Evolutionary conservation across 1,284 basidiomycete species (phyloP).

Genomic region (Ganoderma multipileum): DNA sequence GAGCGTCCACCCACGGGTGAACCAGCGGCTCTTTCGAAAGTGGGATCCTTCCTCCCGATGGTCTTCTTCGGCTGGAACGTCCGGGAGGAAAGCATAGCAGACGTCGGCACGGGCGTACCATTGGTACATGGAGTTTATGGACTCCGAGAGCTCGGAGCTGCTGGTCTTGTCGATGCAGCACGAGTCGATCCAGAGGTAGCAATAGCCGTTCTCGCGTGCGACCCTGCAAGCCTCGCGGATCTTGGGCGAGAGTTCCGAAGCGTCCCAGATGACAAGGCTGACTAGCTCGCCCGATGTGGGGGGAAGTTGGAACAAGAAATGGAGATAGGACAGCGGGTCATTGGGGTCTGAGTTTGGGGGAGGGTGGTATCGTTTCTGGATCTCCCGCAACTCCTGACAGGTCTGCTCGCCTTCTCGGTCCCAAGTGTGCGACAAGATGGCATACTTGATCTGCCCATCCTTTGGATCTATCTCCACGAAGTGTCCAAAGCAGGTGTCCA

Average conservation of each 20-base stretch:
- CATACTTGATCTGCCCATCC: neutral
- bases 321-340: no score
- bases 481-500: neutral
- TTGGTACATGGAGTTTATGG: neutral
- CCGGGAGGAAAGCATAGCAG: neutral
- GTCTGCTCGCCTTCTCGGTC: neutral
- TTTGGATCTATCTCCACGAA: neutral
- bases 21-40: neutral
- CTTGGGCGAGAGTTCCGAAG: neutral
- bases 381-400: neutral
- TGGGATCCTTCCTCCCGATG: neutral
- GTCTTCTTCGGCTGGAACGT: neutral
- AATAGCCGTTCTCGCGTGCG: neutral
- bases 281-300: neutral
- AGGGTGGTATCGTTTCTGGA: neutral
- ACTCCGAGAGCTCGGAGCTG: neutral
- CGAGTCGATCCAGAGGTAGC: neutral
- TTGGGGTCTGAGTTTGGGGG: no score
- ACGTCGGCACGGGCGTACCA: neutral
- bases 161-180: constrained; percentile 1
- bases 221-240: neutral
- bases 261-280: neutral
- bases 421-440: neutral
- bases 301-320: neutral
- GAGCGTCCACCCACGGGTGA: neutral